These are phyloP conservation scores for Brassica nigra DNA, from an alignment of 345 rosid species.

Conservation along the genomic window DNA sequence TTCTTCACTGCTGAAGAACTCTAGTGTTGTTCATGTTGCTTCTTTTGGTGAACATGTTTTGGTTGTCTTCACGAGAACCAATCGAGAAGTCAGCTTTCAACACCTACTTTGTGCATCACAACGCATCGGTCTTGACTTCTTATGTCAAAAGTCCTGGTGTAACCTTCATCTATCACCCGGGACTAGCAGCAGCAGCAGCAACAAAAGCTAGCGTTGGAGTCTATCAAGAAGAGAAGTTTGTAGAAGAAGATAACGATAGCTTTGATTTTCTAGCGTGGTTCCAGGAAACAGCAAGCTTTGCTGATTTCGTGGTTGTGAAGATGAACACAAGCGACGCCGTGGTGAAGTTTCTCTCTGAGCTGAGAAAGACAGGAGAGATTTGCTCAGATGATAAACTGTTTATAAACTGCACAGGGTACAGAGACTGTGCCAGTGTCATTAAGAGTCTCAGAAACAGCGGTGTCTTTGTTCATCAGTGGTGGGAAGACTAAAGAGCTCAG, in stretches of 20 bases:
- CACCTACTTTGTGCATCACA: constrained; percentile 76
- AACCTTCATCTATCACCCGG: constrained; percentile 81
- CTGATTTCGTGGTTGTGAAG: constrained; percentile 80
- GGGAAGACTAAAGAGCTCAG: constrained; percentile 51
- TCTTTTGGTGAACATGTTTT: constrained; percentile 55
- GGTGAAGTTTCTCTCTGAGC: constrained; percentile 57
- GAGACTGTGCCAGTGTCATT: constrained; percentile 55
- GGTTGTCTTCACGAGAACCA: constrained; percentile 76
- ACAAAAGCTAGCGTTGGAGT: too few species aligned
- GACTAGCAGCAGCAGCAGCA: constrained; percentile 43
- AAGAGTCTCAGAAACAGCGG: constrained; percentile 69
- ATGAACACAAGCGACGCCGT: constrained; percentile 68
- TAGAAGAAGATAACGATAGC: constrained; percentile 49
- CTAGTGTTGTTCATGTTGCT: constrained; percentile 69
- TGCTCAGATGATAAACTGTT: constrained; percentile 78
- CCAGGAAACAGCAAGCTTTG: constrained; percentile 62
- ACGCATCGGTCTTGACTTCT: constrained; percentile 69
- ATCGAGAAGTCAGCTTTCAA: constrained; percentile 57
- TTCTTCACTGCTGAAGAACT: constrained; percentile 67
- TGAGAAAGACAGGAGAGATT: constrained; percentile 64
- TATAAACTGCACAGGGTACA: constrained; percentile 55
- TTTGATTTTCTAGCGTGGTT: constrained; percentile 82
- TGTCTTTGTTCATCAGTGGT: constrained; percentile 90
- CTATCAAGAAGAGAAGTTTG: not conserved
- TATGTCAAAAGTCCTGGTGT: constrained; percentile 69